Conservation (phyloP, 495 filamentous ascomycete genomes). For the Daldinia vernicosa region DNA sequence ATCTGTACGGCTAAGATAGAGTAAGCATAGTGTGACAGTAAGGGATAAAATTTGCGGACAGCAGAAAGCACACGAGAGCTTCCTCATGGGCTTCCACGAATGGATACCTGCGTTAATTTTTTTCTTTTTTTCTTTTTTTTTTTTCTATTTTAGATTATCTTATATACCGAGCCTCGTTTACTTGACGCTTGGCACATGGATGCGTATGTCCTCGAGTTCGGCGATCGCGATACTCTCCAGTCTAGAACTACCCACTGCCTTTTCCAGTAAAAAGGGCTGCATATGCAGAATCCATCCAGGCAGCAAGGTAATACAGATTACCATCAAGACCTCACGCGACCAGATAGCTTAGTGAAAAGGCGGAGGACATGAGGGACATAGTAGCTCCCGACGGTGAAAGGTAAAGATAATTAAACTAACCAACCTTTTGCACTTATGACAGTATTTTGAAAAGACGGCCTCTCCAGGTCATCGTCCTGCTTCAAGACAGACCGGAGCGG, state of each 20-base stretch:
- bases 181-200: neutral
- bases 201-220: neutral
- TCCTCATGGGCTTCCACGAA: conserved; percentile 6
- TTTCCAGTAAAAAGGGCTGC: neutral
- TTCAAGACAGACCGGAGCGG: conserved; percentile 57
- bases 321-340: conserved; percentile 11
- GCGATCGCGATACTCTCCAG: neutral
- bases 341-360: conserved; percentile 1
- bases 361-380: neutral
- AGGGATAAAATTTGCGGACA: neutral
- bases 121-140: neutral
- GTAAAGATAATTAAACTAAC: conserved; percentile 30
- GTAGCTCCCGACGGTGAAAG: neutral
- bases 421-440: conserved; percentile 54
- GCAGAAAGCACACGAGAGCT: neutral
- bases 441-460: conserved; percentile 45
- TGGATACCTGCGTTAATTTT: neutral
- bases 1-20: conserved; percentile 57
- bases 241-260: neutral
- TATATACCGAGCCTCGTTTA: neutral
- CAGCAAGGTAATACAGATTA: conserved; percentile 13
- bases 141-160: neutral
- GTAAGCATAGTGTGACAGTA: conserved; percentile 28
- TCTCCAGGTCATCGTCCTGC: conserved; percentile 52
- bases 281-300: neutral